Base-by-base conservation (phyloP, 495 filamentous ascomycete genomes). In the Penicillium longicatenatum region DNA sequence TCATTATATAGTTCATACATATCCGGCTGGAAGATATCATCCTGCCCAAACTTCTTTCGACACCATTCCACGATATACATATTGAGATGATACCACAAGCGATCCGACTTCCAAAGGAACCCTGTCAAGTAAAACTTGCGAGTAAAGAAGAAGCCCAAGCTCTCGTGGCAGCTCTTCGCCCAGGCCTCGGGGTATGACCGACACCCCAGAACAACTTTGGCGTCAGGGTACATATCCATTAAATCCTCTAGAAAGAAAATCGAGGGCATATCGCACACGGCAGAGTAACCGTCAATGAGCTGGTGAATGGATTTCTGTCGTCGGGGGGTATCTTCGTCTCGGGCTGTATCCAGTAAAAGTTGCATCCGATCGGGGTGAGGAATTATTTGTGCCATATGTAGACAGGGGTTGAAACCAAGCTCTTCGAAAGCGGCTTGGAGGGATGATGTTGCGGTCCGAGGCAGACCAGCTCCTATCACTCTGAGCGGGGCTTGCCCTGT, bases 371-470 rank as follows among this genome's bases (percentile, higher is more conserved):
- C 35, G 0, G 59, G 17, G 11, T 61, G 54, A 8, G 59, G 59
- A 35, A 61, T 61, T 6, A 61, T 52, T 12, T 61, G 59, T 7
- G 54, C 59, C 59, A 61, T 61, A 21, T 61, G 54, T 5, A 62
- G 44, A 26, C 59, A 62, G 21, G 54, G 50, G 0, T 48, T 30
- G n/a, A 44, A 53, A 19, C 55, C 50, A 8, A 62, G 50, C 14
- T 53, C 24, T 43, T 61, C 59, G 20, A 61, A 45, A 12, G 59
- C 59, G 12, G 59, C 50, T 62, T 58, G 59, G 16, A 62, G 46
- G 1, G 55, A 62, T 10, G 55, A 62, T 24, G 60, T 62, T 55
- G 60, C 51, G 29, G 55, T 62, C 1, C 51, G 55, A 14, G 60
- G 60, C 3, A 62, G 39, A 14, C 60, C 60, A 12, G 60, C 60